Evolutionary conservation across 495 filamentous ascomycete species (phyloP), one percentile per base, ranked within the genome.

Genomic region (Penicillium canescens): DNA sequence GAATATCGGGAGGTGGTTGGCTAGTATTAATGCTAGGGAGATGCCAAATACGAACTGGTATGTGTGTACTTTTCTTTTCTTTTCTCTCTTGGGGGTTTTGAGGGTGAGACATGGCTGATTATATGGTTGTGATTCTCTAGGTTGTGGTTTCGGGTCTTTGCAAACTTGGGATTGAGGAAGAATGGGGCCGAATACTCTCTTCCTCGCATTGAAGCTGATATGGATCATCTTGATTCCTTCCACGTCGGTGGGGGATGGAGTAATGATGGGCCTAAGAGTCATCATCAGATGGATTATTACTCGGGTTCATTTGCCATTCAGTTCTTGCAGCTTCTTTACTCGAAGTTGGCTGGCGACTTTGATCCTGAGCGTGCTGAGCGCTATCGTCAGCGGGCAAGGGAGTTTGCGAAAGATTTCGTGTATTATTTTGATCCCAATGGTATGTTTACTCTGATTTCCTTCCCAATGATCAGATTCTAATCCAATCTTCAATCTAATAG

Each of bases 201-300:
- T 47, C 75, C 81, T 52, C 78, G 85, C 28, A 77, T 91, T 37
- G 82, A 89, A 56, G 80, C 80, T 14, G 88, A 91, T 68, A 85
- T 92, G 56, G 78, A 87, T 54, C 88, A 91, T 52, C 71, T 92
- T 11, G 83, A 91, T 61, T 88, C 86, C 4, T 92, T 91, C 68
- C 90, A 91, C 63, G 79, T 88, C 6, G 88, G 87, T 0, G 84
- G 82, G 34, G 88, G 89, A 1, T 92, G 89, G 89, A 88, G 84
- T 2, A 90, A 89, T 56, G 89, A 92, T 58, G 88, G 88, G 0
- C 88, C 89, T 0, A 84, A 85, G 63, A 85, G 82, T 12, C 86
- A 89, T 51, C 84, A 86, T 52, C 87, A 91, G 62, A 87, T 91
- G 82, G 89, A 91, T 62, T 91, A 91, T 62, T 91, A 91, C 62